phyloP scores from a whole-genome alignment of 2,329 filamentous ascomycete species.

The Bimuria novae-zelandiae region DNA sequence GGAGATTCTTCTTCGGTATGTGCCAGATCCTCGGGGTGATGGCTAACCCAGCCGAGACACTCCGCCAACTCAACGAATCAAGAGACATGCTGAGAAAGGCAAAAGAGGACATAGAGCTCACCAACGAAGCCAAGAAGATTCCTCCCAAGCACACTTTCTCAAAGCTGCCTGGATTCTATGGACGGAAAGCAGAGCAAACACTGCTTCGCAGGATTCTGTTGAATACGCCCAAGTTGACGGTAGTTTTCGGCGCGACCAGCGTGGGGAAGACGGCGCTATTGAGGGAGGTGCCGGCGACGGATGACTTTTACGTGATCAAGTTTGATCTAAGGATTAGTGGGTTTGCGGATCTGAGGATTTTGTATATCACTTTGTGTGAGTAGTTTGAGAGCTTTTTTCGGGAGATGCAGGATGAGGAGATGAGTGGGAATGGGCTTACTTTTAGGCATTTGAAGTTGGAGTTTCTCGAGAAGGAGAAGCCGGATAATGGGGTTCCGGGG shows the following conservation, averaged over 20 bases:
- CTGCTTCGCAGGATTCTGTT: background rate
- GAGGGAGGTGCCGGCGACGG: constrained; percentile 26
- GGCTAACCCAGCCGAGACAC: background rate
- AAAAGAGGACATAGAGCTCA: constrained; percentile 1
- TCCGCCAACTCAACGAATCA: background rate
- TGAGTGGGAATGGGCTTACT: background rate
- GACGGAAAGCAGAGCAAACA: background rate
- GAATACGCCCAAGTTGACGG: background rate
- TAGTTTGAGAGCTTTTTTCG: background rate
- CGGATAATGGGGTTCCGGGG: background rate
- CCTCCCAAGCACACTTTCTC: background rate
- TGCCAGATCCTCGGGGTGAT: background rate
- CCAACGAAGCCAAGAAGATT: background rate
- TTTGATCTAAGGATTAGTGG: constrained; percentile 1
- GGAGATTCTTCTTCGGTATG: background rate
- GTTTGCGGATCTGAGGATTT: background rate
- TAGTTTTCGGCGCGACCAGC: constrained; percentile 49
- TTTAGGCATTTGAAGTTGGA: background rate
- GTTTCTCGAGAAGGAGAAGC: background rate
- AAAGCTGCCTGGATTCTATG: background rate
- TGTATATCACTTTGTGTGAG: constrained; percentile 1
- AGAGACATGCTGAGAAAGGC: background rate
- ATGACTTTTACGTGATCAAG: background rate
- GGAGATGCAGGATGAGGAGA: background rate
- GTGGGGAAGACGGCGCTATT: constrained; percentile 54